Conservation (phyloP, 225 moss, liverwort and hornwort species). For the Marchantia paleacea region DNA sequence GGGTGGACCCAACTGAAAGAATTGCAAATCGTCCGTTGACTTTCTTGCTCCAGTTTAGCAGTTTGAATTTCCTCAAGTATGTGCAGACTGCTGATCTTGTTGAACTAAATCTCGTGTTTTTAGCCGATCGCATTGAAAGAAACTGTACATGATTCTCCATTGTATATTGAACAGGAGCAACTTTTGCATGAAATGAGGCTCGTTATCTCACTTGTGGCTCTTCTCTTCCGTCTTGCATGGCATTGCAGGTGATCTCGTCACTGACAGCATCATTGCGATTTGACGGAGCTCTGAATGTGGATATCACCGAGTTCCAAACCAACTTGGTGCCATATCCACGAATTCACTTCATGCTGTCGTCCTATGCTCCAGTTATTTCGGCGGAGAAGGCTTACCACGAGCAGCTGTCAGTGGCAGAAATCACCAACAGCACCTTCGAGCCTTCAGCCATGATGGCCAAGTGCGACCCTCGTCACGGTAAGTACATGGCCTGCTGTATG, state of each 20-base stretch:
- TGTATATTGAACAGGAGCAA: too few species aligned
- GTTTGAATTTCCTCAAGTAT: too few species aligned
- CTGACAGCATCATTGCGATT: slow-evolving; percentile 32
- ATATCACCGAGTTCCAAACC: slow-evolving; percentile 29
- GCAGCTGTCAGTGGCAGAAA: slow-evolving; percentile 30
- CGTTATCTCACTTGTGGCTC: too few species aligned
- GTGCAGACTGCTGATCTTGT: too few species aligned
- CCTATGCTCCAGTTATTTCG: slow-evolving; percentile 33
- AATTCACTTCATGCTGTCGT: slow-evolving; percentile 37
- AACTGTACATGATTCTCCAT: too few species aligned
- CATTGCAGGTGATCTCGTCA: slow-evolving; percentile 28
- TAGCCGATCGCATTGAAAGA: too few species aligned
- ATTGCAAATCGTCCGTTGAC: too few species aligned
- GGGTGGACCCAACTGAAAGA: too few species aligned
- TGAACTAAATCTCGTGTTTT: too few species aligned
- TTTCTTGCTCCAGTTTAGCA: too few species aligned
- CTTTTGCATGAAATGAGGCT: too few species aligned
- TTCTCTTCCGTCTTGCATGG: background rate
- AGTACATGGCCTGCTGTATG: slow-evolving; percentile 38
- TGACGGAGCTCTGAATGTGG: slow-evolving; percentile 38
- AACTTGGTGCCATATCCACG: slow-evolving; percentile 36
- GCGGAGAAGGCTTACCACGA: slow-evolving; percentile 42
- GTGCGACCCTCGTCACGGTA: slow-evolving; percentile 36
- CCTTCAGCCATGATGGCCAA: slow-evolving; percentile 30
- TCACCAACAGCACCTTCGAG: slow-evolving; percentile 30